These are phyloP conservation scores for Ceratocystis cacaofunesta DNA, from an alignment of 2,329 filamentous ascomycete species.

Conservation along the genomic window DNA sequence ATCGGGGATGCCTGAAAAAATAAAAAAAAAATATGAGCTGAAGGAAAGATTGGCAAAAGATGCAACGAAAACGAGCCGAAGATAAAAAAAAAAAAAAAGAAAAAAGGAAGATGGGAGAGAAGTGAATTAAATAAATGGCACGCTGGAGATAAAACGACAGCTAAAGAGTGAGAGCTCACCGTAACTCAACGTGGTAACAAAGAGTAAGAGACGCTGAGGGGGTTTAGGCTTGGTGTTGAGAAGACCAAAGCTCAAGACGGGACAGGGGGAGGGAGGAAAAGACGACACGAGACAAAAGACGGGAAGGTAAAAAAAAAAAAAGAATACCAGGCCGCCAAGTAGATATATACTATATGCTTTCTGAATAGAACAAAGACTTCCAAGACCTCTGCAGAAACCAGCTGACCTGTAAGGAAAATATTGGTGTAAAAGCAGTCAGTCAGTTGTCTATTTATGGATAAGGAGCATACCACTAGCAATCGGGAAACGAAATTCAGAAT, in stretches of 20 bases:
- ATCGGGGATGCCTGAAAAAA: not conserved
- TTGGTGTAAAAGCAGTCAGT: not conserved
- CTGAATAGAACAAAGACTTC: not conserved
- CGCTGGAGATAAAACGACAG: not conserved
- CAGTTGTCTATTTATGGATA: not conserved
- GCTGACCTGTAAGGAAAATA: slow-evolving; percentile 53
- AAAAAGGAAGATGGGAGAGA: not conserved
- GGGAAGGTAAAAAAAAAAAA: slow-evolving; percentile 7
- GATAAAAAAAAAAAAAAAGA: slow-evolving; percentile 3
- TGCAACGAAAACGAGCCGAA: slow-evolving; percentile 21
- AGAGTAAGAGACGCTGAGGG: slow-evolving; percentile 7
- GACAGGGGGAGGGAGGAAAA: slow-evolving; percentile 13
- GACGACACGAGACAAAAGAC: slow-evolving; percentile 17
- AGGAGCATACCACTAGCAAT: not conserved
- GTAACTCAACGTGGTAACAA: slow-evolving; percentile 16
- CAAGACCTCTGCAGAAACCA: slow-evolving; percentile 59
- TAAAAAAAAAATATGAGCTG: not conserved
- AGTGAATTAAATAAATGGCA: slow-evolving; percentile 12
- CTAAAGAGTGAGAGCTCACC: not conserved
- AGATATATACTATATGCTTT: not conserved
- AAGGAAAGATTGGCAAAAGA: slow-evolving; percentile 9
- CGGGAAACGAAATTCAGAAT: not conserved
- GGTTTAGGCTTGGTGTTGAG: slow-evolving; percentile 14
- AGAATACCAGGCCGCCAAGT: not conserved
- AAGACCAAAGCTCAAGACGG: slow-evolving; percentile 17